A percentile compares a stretch with the other conserved stretches of the same genome.
phyloP scores from a whole-genome alignment of 106 monocot species.

The Gastrodia elata region DNA sequence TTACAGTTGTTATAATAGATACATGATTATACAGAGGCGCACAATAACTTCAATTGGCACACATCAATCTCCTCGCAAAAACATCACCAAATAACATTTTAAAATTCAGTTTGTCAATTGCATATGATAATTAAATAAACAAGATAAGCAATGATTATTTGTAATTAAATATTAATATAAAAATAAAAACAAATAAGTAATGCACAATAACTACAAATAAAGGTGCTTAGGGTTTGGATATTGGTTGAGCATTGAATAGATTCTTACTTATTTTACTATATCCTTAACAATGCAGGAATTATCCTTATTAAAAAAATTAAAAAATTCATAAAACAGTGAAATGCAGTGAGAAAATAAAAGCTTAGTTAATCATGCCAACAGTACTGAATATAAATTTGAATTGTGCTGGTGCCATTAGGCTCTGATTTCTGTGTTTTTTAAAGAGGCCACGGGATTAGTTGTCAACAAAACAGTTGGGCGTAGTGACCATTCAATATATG shows the following conservation, averaged over 20 bases:
- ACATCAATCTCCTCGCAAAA: too few species aligned
- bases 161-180: too few species aligned
- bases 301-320: not conserved
- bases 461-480: not conserved
- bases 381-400: not conserved
- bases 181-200: too few species aligned
- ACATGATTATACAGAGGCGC: too few species aligned
- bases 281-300: too few species aligned
- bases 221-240: not conserved
- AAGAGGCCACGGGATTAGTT: not conserved
- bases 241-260: not conserved
- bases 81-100: too few species aligned
- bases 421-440: not conserved
- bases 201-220: too few species aligned
- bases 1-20: too few species aligned
- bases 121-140: too few species aligned
- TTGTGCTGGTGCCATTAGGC: not conserved
- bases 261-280: not conserved
- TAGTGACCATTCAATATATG: not conserved
- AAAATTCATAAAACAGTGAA: not conserved
- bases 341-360: not conserved
- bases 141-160: too few species aligned
- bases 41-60: too few species aligned
- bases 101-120: too few species aligned
- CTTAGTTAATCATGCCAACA: not conserved